phyloP scores from a whole-genome alignment of 345 rosid genomes.

The Diplotaxis tenuifolia region DNA sequence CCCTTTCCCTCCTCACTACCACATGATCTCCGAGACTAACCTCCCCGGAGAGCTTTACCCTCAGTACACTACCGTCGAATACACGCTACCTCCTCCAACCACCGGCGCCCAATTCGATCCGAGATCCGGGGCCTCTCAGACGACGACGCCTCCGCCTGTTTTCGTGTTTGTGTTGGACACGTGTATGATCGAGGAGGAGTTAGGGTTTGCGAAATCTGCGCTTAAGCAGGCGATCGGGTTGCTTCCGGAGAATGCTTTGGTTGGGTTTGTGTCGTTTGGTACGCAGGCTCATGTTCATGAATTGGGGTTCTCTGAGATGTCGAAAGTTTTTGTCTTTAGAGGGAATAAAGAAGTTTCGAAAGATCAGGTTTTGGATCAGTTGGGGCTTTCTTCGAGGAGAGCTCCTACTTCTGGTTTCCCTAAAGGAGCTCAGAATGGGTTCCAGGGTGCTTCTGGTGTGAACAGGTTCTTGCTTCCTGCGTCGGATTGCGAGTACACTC shows the following conservation, averaged over 20 bases:
- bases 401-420: slow-evolving; percentile 49
- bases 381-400: slow-evolving; percentile 79
- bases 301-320: slow-evolving; percentile 86
- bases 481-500: slow-evolving; percentile 84
- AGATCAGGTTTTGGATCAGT: slow-evolving; percentile 88
- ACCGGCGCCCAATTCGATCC: slow-evolving; percentile 41
- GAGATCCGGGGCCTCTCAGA: slow-evolving; percentile 26
- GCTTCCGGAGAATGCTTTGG: slow-evolving; percentile 93
- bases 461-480: slow-evolving; percentile 85
- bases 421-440: slow-evolving; percentile 60
- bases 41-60: slow-evolving; percentile 90
- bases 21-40: slow-evolving; percentile 76
- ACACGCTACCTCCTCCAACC: slow-evolving; percentile 49
- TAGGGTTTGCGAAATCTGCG: slow-evolving; percentile 69
- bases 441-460: slow-evolving; percentile 48
- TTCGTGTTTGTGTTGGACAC: slow-evolving; percentile 87
- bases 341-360: slow-evolving; percentile 79
- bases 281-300: slow-evolving; percentile 98
- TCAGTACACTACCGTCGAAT: slow-evolving; percentile 84
- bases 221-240: slow-evolving; percentile 90
- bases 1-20: slow-evolving; percentile 76
- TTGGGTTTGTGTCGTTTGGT: slow-evolving; percentile 93
- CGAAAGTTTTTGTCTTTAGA: slow-evolving; percentile 87
- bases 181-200: slow-evolving; percentile 96
- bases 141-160: slow-evolving; percentile 50